Percentiles rank a stretch among this genome's conserved stretches.
phyloP scores from a whole-genome alignment of 2,329 filamentous ascomycete species.

The Alternaria gaisen region DNA sequence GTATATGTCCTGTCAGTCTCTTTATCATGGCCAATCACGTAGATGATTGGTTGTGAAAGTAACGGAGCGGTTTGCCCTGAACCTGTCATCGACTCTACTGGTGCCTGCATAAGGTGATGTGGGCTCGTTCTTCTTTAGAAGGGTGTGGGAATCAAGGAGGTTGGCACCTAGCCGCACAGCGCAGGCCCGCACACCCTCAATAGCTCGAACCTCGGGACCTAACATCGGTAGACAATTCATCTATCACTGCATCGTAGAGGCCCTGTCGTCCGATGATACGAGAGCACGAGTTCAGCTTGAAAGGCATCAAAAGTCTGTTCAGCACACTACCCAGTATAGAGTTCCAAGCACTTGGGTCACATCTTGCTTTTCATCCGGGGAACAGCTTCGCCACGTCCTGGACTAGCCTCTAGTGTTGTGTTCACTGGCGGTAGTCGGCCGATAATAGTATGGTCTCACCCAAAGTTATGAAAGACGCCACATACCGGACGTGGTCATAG shows the following conservation, averaged over 20 bases:
- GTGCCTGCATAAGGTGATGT: not conserved
- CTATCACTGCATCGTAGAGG: not conserved
- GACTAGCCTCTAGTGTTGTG: not conserved
- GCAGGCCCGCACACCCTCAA: not conserved
- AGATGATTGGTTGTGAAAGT: not conserved
- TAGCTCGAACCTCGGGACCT: not conserved
- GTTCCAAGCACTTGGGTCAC: not conserved
- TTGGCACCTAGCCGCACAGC: not conserved
- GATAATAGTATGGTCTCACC: not conserved
- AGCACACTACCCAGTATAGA: not conserved
- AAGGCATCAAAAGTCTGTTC: not conserved
- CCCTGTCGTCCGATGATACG: not conserved
- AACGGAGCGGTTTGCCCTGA: not conserved
- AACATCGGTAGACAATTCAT: not conserved
- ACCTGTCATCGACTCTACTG: not conserved
- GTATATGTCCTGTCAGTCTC: not conserved
- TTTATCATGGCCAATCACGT: not conserved
- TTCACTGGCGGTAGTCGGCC: not conserved
- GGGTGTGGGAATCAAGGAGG: not conserved
- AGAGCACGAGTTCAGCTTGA: not conserved
- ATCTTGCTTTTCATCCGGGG: not conserved
- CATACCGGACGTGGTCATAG: not conserved
- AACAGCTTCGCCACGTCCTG: not conserved
- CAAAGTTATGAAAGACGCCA: conserved; percentile 1
- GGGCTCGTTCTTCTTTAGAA: not conserved